Evolutionary conservation across 345 rosid genomes (phyloP).

Genomic region (Kandelia obovata): DNA sequence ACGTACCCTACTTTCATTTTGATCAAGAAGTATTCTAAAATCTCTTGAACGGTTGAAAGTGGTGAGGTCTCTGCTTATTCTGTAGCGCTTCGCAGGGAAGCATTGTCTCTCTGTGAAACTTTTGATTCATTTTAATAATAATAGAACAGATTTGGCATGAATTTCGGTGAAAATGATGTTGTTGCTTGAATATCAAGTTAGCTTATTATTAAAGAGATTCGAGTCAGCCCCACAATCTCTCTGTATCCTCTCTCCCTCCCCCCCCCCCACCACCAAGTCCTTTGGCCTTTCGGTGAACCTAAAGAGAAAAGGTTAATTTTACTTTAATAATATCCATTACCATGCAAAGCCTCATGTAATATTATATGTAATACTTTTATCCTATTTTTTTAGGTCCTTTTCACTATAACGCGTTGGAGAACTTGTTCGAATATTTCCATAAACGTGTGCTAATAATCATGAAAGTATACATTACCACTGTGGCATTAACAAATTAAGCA

Average conservation of each 20-base stretch:
- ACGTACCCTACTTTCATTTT: background rate
- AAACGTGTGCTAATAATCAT: too few species aligned
- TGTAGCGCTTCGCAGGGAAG: background rate
- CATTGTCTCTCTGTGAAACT: background rate
- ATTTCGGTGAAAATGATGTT: slow-evolving; percentile 15
- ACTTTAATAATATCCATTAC: background rate
- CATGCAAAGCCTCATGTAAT: background rate
- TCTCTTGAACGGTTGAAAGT: background rate
- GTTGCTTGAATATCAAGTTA: slow-evolving; percentile 35
- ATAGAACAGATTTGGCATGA: background rate
- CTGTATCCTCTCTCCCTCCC: background rate
- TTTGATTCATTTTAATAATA: background rate
- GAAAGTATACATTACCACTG: too few species aligned
- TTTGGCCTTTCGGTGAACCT: slow-evolving; percentile 8
- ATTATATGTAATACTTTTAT: background rate
- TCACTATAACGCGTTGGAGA: too few species aligned
- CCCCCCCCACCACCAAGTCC: background rate
- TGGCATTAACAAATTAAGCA: too few species aligned
- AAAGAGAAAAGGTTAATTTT: background rate
- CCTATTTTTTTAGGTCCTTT: too few species aligned
- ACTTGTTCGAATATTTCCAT: too few species aligned
- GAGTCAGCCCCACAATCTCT: slow-evolving; percentile 23
- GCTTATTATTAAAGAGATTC: slow-evolving; percentile 20
- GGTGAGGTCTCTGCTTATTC: background rate
- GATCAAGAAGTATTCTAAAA: too few species aligned